A percentile compares a stretch with the other conserved stretches of the same genome.
Evolutionary conservation across 371 early-diverging fungal species (phyloP).

Genomic region (Nematocida sp.): DNA sequence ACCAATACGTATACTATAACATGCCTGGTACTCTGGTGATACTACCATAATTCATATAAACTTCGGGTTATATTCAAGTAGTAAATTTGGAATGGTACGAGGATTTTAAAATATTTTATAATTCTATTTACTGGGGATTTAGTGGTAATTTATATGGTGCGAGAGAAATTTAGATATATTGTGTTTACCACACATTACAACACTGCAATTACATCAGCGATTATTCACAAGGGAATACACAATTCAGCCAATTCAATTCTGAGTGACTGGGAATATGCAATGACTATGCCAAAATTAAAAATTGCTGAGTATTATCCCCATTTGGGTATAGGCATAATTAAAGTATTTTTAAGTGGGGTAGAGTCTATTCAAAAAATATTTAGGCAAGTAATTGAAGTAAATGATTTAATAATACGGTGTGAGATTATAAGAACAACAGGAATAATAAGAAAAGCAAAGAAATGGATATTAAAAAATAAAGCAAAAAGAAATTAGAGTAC

Average conservation of each 20-base stretch:
- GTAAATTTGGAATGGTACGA: too few species aligned
- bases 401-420: not conserved
- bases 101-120: not conserved
- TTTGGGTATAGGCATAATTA: constrained; percentile 9
- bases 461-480: constrained; percentile 14
- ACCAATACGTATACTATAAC: too few species aligned
- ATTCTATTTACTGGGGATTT: not conserved
- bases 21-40: too few species aligned
- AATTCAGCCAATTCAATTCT: not conserved
- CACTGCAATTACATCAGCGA: not conserved
- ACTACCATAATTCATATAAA: too few species aligned
- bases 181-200: constrained; percentile 13
- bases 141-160: constrained; percentile 8
- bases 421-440: constrained; percentile 7
- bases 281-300: constrained; percentile 29
- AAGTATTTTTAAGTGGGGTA: constrained; percentile 20
- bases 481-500: not conserved
- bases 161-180: constrained; percentile 8
- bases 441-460: constrained; percentile 44
- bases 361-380: constrained; percentile 10
- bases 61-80: too few species aligned
- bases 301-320: constrained; percentile 32
- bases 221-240: not conserved
- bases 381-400: not conserved
- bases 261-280: constrained; percentile 40